A percentile compares a stretch with the other conserved stretches of the same genome.
Evolutionary conservation across 169 alveolate species (phyloP).

Genomic region (Theileria parva): DNA sequence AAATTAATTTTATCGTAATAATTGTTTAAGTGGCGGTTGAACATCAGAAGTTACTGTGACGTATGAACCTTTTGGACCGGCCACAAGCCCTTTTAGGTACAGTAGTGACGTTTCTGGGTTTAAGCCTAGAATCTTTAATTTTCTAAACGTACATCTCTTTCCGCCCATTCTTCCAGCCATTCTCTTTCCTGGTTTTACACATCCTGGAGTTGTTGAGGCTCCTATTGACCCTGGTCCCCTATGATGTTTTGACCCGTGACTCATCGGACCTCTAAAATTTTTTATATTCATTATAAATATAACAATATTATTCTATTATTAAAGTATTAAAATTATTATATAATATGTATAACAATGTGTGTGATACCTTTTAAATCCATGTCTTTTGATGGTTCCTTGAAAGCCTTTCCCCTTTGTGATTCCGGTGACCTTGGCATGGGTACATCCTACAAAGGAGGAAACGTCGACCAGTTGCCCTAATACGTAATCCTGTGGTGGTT

Average conservation of each 20-base stretch:
- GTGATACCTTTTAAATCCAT: constrained; percentile 83
- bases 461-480: constrained; percentile 84
- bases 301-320: too few relatives aligned
- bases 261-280: constrained; percentile 81
- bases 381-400: constrained; percentile 88
- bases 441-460: constrained; percentile 79
- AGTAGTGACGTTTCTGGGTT: constrained; percentile 87
- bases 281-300: neutral
- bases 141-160: constrained; percentile 78
- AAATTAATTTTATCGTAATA: constrained; percentile 1
- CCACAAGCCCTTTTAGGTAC: constrained; percentile 88
- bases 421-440: constrained; percentile 87
- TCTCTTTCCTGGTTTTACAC: constrained; percentile 90
- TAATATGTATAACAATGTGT: constrained; percentile 22
- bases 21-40: constrained; percentile 58
- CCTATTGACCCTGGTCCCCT: constrained; percentile 92
- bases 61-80: constrained; percentile 88
- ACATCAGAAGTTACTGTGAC: constrained; percentile 83
- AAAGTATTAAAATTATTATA: neutral
- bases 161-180: constrained; percentile 94
- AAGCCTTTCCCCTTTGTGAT: constrained; percentile 91
- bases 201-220: constrained; percentile 91
- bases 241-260: constrained; percentile 92
- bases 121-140: constrained; percentile 83
- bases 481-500: constrained; percentile 83